Base-by-base conservation (phyloP, 257 asterid genomes). In the Penstemon davidsonii region DNA sequence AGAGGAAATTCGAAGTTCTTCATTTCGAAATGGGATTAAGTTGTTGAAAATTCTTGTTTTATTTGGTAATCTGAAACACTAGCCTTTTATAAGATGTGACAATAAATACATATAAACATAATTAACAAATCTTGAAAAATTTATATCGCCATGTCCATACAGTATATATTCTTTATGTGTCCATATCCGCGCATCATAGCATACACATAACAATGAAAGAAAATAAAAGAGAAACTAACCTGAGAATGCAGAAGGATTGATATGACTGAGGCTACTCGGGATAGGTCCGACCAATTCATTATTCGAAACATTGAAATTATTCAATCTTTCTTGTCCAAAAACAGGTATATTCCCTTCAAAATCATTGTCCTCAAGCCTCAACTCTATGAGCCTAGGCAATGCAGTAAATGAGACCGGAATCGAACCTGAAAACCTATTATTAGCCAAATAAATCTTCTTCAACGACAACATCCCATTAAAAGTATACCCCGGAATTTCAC, bases 401-500 rank as follows among this genome's bases (percentile, higher is more conserved):
- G 19, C 60, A 0, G 76, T 53, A 33, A 94, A 66, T 4, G 95
- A 79, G 2, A 11, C 15, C 0, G 98, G 98, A 53, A 94, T 84
- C 4, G 18, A 33, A 3, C 99, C 98, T 0, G 78, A 62, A 47
- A 94, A 82, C 3, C 62, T 52, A 60, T 94, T 94, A 58, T 79
- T 50, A 3, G 82, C 81, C 83, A 94, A 25, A 73, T 91, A 81
- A 10, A 94, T 76, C 67, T 86, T 89, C 87, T 82, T 86, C 74
- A 94, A 62, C 4, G 80, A 81, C 12, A 8, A 0, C 96, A 91
- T 88, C 38, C 87, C 93, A 0, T 42, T 47, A 67, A 94, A 94
- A 0, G 67, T 66, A 12, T 62, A 45, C 1, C 66, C 42, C 3
- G 85, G 75, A 56, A 94, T 86, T 9, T 55, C 79, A 18, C 96